Conservation (phyloP, 805 yeast genomes). For the Pichia nakasei region DNA sequence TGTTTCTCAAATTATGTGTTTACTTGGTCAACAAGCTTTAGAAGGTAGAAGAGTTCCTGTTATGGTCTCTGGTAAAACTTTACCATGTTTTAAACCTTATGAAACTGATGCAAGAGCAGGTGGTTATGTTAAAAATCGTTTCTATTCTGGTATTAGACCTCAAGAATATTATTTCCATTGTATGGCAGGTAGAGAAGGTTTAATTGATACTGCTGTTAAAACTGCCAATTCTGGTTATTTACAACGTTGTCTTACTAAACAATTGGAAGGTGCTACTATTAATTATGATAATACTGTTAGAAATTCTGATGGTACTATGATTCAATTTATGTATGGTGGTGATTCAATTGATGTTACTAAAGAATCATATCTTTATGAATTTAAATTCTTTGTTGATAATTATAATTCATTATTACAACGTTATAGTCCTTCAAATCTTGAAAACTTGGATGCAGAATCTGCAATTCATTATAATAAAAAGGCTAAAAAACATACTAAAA, state of each 20-base stretch:
- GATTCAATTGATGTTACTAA: conserved; percentile 91
- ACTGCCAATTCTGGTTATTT: conserved; percentile 97
- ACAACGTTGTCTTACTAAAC: conserved; percentile 97
- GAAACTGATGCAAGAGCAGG: conserved; percentile 98
- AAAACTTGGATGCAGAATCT: conserved; percentile 73
- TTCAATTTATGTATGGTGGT: conserved; percentile 96
- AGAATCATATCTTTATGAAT: conserved; percentile 89
- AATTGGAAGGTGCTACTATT: conserved; percentile 92
- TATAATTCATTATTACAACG: conserved; percentile 78
- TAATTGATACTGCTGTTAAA: conserved; percentile 98
- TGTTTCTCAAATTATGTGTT: conserved; percentile 98
- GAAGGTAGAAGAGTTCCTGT: conserved; percentile 99
- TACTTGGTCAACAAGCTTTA: conserved; percentile 96
- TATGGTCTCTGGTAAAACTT: conserved; percentile 96
- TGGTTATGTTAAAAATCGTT: conserved; percentile 94
- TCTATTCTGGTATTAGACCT: conserved; percentile 95
- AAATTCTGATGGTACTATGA: conserved; percentile 87
- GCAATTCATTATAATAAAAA: conserved; percentile 80
- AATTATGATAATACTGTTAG: conserved; percentile 92
- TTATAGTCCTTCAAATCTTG: conserved; percentile 74
- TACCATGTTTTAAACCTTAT: conserved; percentile 92
- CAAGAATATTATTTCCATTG: conserved; percentile 99
- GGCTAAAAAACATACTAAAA: conserved; percentile 61
- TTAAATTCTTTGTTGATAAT: conserved; percentile 87
- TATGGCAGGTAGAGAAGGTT: conserved; percentile 99